Percentiles rank a stretch among this genome's conserved stretches.
These are phyloP conservation scores for Botryotinia narcissicola DNA, from an alignment of 2,329 filamentous ascomycete species.

Conservation along the genomic window DNA sequence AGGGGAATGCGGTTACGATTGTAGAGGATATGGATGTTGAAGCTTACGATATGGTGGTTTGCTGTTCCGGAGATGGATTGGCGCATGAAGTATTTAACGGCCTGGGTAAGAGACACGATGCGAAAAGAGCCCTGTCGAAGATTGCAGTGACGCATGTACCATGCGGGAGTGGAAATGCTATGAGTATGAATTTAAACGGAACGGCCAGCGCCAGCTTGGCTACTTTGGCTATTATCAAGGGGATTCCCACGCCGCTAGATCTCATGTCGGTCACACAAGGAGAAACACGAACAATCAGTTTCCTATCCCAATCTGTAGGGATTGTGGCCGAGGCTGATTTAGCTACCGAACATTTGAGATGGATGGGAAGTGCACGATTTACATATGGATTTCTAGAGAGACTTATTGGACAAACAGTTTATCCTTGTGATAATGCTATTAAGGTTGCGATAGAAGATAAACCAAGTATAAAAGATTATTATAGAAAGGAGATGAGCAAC, in stretches of 20 bases:
- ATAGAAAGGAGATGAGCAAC: constrained; percentile 49
- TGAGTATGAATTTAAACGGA: constrained; percentile 86
- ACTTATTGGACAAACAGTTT: constrained; percentile 71
- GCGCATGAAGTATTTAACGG: constrained; percentile 96
- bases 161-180: constrained; percentile 90
- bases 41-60: constrained; percentile 79
- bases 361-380: constrained; percentile 88
- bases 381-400: constrained; percentile 79
- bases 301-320: constrained; percentile 85
- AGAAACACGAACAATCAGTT: constrained; percentile 70
- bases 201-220: constrained; percentile 72
- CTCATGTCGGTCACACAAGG: constrained; percentile 86
- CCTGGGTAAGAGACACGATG: constrained; percentile 72
- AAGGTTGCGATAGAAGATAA: constrained; percentile 81
- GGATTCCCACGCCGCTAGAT: constrained; percentile 78
- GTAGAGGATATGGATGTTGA: constrained; percentile 73
- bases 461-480: constrained; percentile 68
- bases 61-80: constrained; percentile 88
- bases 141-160: constrained; percentile 85
- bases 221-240: constrained; percentile 83
- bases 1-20: constrained; percentile 77
- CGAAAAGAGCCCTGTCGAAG: constrained; percentile 67
- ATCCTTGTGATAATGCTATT: constrained; percentile 85
- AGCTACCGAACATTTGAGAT: constrained; percentile 84
- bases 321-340: constrained; percentile 89